Base-by-base conservation (phyloP, 768 basidiomycete species). In the Tricholoma saponaceum region DNA sequence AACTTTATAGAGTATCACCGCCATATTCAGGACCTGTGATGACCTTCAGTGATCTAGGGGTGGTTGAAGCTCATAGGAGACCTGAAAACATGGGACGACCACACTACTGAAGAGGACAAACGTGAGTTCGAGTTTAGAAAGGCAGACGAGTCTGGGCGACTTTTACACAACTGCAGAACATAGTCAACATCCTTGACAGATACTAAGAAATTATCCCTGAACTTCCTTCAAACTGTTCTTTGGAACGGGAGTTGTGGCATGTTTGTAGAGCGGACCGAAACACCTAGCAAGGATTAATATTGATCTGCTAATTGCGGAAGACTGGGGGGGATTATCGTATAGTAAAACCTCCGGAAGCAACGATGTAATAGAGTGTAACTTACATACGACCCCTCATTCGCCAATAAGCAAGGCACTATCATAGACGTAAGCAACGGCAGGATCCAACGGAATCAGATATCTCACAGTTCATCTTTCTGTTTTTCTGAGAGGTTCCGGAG, bases 401-500 rank as follows among this genome's bases (percentile, higher is more conserved):
- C 85, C 90, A 49, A 86, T 79, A 35, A 93, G 77, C 14, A 92
- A 72, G 4, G 89, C 87, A 3, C 89, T 88, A 61, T 9, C 28
- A 28, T 22, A 58, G 2, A 51, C 25, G 9, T 53, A 43, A 25
- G 23, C 22, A 5, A 8, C 13, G 22, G 44, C 9, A 14, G 7
- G 44, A 5, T 47, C 13, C 44, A 14, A 26, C 44, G 5, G 44
- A 47, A 25, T 6, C 14, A 47, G 23, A 26, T 3, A 30, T 70
- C 83, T 61, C 61, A 90, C 88, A 92, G 76, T 64, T 92, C 90
- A 65, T 92, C 88, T 72, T 89, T 92, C 69, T 92, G 89, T 26
- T 72, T 58, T 56, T 79, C 74, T 2, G 84, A 78, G 8, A 92
- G 75, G 64, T 88, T 83, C 56, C 85, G 77, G 23, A 93, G 77